Evolutionary conservation across 768 basidiomycete genomes (phyloP).

Genomic region (Aureoboletus auriporus): DNA sequence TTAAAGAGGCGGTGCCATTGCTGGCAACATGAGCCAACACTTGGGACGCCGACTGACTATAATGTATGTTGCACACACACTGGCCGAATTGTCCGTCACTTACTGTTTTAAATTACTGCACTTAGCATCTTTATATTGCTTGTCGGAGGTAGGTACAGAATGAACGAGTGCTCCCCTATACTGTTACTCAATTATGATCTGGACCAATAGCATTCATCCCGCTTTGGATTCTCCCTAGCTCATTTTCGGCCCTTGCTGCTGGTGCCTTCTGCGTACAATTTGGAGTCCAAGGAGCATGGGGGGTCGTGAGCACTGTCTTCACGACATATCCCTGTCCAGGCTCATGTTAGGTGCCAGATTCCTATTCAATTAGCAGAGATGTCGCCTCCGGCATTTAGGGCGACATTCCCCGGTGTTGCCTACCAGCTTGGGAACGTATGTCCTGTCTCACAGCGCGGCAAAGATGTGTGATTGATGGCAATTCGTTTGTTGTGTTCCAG

Average conservation of each 20-base stretch:
- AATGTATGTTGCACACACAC: slow-evolving; percentile 28
- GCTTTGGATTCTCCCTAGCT: slow-evolving; percentile 76
- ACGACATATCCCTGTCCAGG: background rate
- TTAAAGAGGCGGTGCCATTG: slow-evolving; percentile 60
- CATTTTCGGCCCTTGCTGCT: slow-evolving; percentile 67
- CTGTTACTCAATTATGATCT: background rate
- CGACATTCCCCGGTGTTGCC: slow-evolving; percentile 81
- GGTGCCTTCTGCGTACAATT: slow-evolving; percentile 87
- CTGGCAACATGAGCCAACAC: slow-evolving; percentile 70
- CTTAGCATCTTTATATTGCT: slow-evolving; percentile 22
- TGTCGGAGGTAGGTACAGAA: slow-evolving; percentile 20
- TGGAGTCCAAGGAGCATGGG: slow-evolving; percentile 90
- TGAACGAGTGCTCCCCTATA: background rate
- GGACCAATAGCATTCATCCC: slow-evolving; percentile 52
- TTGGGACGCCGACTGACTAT: slow-evolving; percentile 83
- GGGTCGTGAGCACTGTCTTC: slow-evolving; percentile 51
- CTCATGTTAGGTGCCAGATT: slow-evolving; percentile 30
- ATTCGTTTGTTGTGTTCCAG: slow-evolving; percentile 17
- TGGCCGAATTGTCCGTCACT: background rate
- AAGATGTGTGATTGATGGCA: background rate
- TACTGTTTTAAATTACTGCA: background rate
- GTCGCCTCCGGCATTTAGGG: slow-evolving; percentile 85
- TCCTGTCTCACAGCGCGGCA: background rate
- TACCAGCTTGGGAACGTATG: slow-evolving; percentile 76
- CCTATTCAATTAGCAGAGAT: slow-evolving; percentile 83